Conservation (phyloP, 2,329 filamentous ascomycete genomes). For the Penicillium thymicola region DNA sequence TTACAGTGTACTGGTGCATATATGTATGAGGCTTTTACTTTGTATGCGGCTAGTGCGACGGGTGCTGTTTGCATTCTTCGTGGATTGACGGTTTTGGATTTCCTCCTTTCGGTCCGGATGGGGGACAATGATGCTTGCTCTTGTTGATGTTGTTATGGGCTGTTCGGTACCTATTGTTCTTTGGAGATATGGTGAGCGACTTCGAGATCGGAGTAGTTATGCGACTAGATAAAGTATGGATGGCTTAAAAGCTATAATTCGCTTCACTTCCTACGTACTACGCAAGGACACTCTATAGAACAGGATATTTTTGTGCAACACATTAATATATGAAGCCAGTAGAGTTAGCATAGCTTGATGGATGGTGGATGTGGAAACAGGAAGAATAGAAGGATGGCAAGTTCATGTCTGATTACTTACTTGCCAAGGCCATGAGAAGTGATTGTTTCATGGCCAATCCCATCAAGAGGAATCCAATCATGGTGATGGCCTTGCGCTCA, state of each 20-base stretch:
- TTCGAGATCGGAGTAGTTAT: neutral
- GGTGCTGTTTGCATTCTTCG: constrained; percentile 47
- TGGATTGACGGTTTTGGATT: constrained; percentile 49
- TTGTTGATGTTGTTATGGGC: constrained; percentile 35
- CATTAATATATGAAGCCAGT: no score
- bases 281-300: neutral
- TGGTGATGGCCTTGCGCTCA: no score
- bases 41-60: constrained; percentile 48
- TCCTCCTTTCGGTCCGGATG: constrained; percentile 49
- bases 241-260: neutral
- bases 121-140: constrained; percentile 46
- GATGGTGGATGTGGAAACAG: no score
- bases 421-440: no score
- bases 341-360: no score
- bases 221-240: neutral
- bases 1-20: constrained; percentile 38
- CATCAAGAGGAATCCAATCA: no score
- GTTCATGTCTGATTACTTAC: no score
- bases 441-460: no score
- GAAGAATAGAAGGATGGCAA: no score
- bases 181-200: constrained; percentile 40
- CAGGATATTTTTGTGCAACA: no score
- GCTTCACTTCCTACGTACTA: neutral
- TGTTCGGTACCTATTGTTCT: constrained; percentile 42
- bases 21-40: constrained; percentile 40